Base-by-base conservation (phyloP, 495 filamentous ascomycete species). In the Antarctomyces pellizariae region DNA sequence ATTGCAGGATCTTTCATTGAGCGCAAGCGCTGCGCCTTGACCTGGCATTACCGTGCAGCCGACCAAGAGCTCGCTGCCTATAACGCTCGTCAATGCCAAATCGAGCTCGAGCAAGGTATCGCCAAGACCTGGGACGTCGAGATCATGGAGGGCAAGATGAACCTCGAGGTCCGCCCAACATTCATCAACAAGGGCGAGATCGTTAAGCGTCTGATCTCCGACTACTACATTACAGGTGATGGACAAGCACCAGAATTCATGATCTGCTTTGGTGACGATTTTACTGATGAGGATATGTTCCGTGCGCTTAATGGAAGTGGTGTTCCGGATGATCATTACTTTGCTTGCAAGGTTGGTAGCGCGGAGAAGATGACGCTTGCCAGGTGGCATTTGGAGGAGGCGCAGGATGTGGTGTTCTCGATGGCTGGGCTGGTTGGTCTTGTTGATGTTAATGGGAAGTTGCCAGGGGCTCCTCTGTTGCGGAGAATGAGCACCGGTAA, bases 131-230 rank as follows among this genome's bases (percentile, higher is more conserved):
- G 68, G 62, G 76, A 83, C 24, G 76, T 95, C 7, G 82, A 92
- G 40, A 78, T 95, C 22, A 93, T 92, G 75, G 58, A 69, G 0
- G 86, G 86, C 26, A 97, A 95, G 46, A 82, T 82, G 27, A 92
- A 93, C 39, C 57, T 95, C 5, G 86, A 95, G 45, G 80, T 92
- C n/a, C 68, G 86, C 8, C 82, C 83, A n/a, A 79, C 62, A 1
- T 82, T 83, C 41, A 75, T 97, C 47, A 93, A 92, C 56, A 97
- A 95, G 48, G 86, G 86, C 1, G 79, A 80, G 50, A 91, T 92
- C 30, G 75, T 66, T 7, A 82, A 75, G 42, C 61, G 64, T 8
- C 56, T 97, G 18, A 63, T 92, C 25, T 49, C 59, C 12, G 62
- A 65, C 3, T 77, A 79, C 42, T n/a, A n/a, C n/a, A n/a, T n/a